These are phyloP conservation scores for Tetraselmis striata DNA, from an alignment of 139 green algal species.

Conservation along the genomic window DNA sequence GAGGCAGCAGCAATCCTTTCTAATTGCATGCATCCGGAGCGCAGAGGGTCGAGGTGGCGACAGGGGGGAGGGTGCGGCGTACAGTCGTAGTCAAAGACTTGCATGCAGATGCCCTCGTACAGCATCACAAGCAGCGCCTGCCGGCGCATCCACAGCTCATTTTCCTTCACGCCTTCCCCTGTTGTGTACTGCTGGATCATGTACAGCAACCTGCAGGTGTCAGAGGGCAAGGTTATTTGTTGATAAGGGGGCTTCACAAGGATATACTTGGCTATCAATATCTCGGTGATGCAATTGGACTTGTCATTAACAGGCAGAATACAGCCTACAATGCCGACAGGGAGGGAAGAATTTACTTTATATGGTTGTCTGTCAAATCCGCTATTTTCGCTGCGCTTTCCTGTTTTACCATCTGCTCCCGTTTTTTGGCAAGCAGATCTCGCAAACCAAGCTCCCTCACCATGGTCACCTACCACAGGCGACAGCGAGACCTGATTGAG, in stretches of 20 bases:
- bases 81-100: not conserved
- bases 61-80: not conserved
- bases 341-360: not conserved
- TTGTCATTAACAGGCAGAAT: no score
- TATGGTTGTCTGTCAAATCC: not conserved
- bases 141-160: not conserved
- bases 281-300: no score
- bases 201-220: not conserved
- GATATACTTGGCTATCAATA: not conserved
- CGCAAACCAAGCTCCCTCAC: not conserved
- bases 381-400: not conserved
- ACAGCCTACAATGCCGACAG: not conserved
- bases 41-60: not conserved
- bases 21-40: no score
- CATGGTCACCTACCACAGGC: not conserved
- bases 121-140: not conserved
- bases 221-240: no score
- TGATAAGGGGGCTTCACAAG: no score
- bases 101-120: not conserved
- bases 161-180: not conserved
- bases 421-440: not conserved
- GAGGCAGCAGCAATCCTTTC: no score
- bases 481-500: no score
- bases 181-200: not conserved
- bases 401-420: not conserved